Evolutionary conservation across 257 asterid species (phyloP).

Genomic region (Petunia secreta): DNA sequence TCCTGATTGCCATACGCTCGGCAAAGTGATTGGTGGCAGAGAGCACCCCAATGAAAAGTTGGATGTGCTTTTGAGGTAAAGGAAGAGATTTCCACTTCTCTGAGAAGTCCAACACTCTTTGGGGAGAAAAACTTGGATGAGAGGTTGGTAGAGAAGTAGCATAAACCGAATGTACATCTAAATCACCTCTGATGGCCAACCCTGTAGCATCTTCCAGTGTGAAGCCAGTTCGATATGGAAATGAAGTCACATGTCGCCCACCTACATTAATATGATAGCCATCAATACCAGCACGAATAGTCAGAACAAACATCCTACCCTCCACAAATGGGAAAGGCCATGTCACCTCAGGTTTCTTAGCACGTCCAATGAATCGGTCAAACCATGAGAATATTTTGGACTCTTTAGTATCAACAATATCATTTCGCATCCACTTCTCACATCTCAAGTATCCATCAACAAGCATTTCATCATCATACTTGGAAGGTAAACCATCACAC

Average conservation of each 20-base stretch:
- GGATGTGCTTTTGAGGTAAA: constrained; percentile 47
- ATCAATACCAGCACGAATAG: constrained; percentile 96
- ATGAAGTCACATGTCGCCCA: constrained; percentile 96
- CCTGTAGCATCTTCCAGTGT: constrained; percentile 98
- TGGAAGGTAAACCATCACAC: constrained; percentile 89
- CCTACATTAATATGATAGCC: constrained; percentile 94
- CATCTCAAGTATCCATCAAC: constrained; percentile 30
- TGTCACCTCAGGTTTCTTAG: constrained; percentile 67
- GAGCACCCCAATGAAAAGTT: constrained; percentile 89
- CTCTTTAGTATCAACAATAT: constrained; percentile 14
- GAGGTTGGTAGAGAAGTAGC: constrained; percentile 95
- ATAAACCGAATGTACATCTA: constrained; percentile 84
- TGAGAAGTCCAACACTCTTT: constrained; percentile 74
- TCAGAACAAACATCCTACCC: constrained; percentile 81
- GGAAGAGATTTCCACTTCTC: constrained; percentile 76
- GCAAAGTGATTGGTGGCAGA: constrained; percentile 98
- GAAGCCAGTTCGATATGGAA: constrained; percentile 94
- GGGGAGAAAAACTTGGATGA: constrained; percentile 96
- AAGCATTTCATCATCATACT: constrained; percentile 73
- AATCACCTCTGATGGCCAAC: constrained; percentile 87
- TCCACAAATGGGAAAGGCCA: constrained; percentile 77
- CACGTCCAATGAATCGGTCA: constrained; percentile 77
- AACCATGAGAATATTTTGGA: constrained; percentile 62
- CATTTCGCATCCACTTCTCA: constrained; percentile 16
- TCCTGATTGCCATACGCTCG: constrained; percentile 96